phyloP scores from a whole-genome alignment of 495 filamentous ascomycete genomes.

The Podospora fimiseda region DNA sequence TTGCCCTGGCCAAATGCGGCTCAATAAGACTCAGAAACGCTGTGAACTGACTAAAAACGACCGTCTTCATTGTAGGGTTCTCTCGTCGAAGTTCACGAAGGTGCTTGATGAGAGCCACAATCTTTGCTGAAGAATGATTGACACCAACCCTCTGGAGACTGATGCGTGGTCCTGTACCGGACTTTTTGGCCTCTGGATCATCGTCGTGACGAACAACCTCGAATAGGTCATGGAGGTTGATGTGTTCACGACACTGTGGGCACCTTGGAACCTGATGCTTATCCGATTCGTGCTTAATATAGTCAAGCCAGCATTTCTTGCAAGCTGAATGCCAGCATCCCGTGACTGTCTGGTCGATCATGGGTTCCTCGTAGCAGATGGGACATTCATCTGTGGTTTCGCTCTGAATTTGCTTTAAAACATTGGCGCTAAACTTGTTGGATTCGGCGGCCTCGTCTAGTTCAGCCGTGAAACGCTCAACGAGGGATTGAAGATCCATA shows the following conservation, averaged over 20 bases:
- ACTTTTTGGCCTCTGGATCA: constrained; percentile 31
- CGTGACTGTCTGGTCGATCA: constrained; percentile 88
- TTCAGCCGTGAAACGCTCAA: constrained; percentile 69
- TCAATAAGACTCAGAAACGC: constrained; percentile 90
- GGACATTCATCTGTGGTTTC: constrained; percentile 87
- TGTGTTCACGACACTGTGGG: constrained; percentile 78
- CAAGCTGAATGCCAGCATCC: constrained; percentile 97
- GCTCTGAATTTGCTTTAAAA: constrained; percentile 81
- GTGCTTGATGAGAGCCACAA: constrained; percentile 68
- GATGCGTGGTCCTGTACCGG: constrained; percentile 53
- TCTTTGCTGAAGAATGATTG: constrained; percentile 74
- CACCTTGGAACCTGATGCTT: constrained; percentile 70
- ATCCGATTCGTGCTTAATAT: constrained; percentile 76
- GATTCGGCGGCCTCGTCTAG: constrained; percentile 58
- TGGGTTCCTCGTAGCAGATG: constrained; percentile 89
- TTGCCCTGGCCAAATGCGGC: constrained; percentile 60
- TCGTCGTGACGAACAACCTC: constrained; percentile 65
- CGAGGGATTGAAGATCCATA: constrained; percentile 85
- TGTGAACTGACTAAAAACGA: constrained; percentile 95
- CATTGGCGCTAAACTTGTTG: constrained; percentile 76
- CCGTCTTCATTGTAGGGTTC: constrained; percentile 68
- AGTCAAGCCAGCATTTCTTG: constrained; percentile 81
- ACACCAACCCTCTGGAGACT: constrained; percentile 73
- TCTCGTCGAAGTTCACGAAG: constrained; percentile 58
- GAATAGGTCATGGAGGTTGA: constrained; percentile 81